phyloP scores from a whole-genome alignment of 2,329 filamentous ascomycete species.

The Verticillium nonalfalfae region DNA sequence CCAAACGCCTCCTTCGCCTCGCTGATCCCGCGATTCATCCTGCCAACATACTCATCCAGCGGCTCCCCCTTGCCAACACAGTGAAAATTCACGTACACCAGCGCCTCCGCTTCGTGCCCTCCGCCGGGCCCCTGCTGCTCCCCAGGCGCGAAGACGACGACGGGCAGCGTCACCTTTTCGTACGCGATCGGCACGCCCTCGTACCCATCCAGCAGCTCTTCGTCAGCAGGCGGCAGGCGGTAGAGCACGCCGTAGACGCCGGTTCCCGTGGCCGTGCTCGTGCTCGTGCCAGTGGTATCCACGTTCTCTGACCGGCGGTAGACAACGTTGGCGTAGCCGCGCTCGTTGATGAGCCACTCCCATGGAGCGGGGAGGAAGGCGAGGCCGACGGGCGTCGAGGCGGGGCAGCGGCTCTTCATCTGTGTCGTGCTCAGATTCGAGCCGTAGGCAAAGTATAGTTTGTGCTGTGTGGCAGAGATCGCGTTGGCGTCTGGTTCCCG shows the following conservation, averaged over 20 bases:
- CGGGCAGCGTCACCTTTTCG: slow-evolving; percentile 41
- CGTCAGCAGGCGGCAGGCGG: slow-evolving; percentile 40
- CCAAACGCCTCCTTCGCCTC: slow-evolving; percentile 50
- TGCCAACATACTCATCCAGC: slow-evolving; percentile 50
- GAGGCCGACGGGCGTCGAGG: slow-evolving; percentile 47
- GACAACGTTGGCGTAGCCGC: slow-evolving; percentile 65
- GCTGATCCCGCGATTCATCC: slow-evolving; percentile 57
- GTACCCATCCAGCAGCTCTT: slow-evolving; percentile 43
- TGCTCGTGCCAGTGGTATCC: background rate
- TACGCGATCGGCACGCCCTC: slow-evolving; percentile 62
- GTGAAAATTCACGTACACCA: slow-evolving; percentile 55
- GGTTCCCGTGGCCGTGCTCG: slow-evolving; percentile 1
- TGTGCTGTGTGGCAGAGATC: background rate
- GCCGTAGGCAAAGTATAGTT: slow-evolving; percentile 62
- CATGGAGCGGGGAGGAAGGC: slow-evolving; percentile 46
- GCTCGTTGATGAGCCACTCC: slow-evolving; percentile 60
- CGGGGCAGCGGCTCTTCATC: slow-evolving; percentile 58
- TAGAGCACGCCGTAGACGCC: slow-evolving; percentile 56
- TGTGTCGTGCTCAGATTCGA: slow-evolving; percentile 62
- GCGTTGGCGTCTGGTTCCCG: background rate
- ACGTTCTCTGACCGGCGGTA: slow-evolving; percentile 9
- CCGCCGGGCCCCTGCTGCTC: slow-evolving; percentile 10
- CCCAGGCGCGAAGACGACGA: slow-evolving; percentile 25
- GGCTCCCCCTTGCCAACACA: slow-evolving; percentile 31
- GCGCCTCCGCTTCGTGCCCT: slow-evolving; percentile 7